Evolutionary conservation across 441 rosid genomes (phyloP).

Genomic region (Geranium incanum): DNA sequence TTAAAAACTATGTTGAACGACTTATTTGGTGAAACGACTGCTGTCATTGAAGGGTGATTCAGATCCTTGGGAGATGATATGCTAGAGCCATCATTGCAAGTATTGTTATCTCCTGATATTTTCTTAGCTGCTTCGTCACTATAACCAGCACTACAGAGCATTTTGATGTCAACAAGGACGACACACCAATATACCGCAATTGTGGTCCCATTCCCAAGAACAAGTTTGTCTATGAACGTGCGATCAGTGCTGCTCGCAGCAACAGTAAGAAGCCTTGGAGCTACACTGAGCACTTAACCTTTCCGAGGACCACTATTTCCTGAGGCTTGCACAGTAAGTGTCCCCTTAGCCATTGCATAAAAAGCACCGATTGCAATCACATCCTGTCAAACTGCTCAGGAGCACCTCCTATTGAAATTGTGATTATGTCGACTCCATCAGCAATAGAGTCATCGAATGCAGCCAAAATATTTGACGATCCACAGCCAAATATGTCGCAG

Average conservation of each 20-base stretch:
- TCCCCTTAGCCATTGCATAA: conserved; percentile 41
- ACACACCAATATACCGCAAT: conserved; percentile 27
- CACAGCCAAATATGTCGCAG: no score
- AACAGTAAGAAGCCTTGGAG: conserved; percentile 45
- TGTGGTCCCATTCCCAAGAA: conserved; percentile 33
- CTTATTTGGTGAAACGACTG: no score
- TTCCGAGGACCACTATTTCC: conserved; percentile 34
- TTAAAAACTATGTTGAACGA: no score
- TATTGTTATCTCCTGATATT: no score
- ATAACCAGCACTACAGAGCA: no score
- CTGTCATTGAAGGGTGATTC: no score
- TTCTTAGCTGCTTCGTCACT: no score
- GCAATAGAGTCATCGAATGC: conserved; percentile 22
- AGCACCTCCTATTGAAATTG: conserved; percentile 28
- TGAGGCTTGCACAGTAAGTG: conserved; percentile 31
- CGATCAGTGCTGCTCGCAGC: conserved; percentile 51
- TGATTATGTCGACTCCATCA: conserved; percentile 44
- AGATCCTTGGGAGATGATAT: no score
- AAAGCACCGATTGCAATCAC: conserved; percentile 36
- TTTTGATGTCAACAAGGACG: no score
- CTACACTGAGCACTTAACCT: conserved; percentile 23
- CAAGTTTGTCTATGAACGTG: conserved; percentile 28
- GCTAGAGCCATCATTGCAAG: no score
- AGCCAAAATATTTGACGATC: no score
- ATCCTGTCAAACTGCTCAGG: conserved; percentile 8